These are phyloP conservation scores for Anisodus acutangulus DNA, from an alignment of 257 asterid species.

Conservation along the genomic window DNA sequence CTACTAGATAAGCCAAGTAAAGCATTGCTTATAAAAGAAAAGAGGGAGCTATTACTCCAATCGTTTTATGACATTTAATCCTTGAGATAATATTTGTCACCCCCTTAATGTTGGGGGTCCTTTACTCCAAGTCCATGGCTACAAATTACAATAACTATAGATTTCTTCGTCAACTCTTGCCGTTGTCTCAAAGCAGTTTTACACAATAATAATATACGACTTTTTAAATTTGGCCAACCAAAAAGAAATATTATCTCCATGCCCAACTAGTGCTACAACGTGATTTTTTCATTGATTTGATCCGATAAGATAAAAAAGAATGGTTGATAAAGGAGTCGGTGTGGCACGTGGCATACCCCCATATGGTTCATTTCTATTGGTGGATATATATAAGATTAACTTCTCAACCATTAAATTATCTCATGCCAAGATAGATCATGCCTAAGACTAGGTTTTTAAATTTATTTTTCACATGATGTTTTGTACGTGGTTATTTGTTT, in stretches of 20 bases:
- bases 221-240: slow-evolving; percentile 16
- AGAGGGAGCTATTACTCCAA: no score
- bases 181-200: neutral
- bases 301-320: neutral
- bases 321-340: neutral
- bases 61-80: no score
- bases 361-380: no score
- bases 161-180: neutral
- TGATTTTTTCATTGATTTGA: neutral
- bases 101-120: no score
- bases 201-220: neutral
- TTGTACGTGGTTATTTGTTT: no score
- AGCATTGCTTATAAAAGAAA: no score
- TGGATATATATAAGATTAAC: neutral
- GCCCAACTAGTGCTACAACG: neutral
- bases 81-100: no score
- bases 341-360: neutral
- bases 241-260: neutral
- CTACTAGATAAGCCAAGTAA: no score
- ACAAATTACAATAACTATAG: neutral
- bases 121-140: neutral
- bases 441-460: no score
- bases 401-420: no score
- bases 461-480: no score
- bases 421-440: no score